A percentile compares a stretch with the other conserved stretches of the same genome.
phyloP scores from a whole-genome alignment of 768 basidiomycete species.

The Asterophora parasitica region DNA sequence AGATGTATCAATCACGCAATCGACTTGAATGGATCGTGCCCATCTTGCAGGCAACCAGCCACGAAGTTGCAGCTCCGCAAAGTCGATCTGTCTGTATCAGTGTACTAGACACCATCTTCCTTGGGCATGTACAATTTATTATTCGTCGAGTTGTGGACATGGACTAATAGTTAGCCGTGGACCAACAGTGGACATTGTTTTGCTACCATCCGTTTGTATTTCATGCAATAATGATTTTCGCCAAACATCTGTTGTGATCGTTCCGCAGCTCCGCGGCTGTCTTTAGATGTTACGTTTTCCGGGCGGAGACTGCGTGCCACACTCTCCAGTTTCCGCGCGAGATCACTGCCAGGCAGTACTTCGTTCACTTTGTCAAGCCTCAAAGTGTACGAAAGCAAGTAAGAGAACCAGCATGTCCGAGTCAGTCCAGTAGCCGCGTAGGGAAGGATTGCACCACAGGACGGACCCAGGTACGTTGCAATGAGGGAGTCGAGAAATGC shows the following conservation, averaged over 20 bases:
- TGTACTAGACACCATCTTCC: no score
- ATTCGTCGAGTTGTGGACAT: no score
- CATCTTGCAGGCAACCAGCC: constrained; percentile 8
- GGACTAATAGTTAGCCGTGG: no score
- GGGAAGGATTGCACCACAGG: not conserved
- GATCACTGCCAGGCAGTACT: constrained; percentile 5
- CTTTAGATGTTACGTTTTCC: no score
- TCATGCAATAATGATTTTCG: no score
- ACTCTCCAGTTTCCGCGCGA: constrained; percentile 6
- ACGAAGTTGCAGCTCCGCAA: constrained; percentile 5
- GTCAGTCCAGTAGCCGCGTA: no score
- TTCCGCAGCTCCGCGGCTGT: no score
- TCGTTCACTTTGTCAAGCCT: not conserved
- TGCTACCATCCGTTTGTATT: no score
- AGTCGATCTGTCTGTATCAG: no score
- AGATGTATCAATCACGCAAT: constrained; percentile 11
- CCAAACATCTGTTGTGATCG: no score
- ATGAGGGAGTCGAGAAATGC: not conserved
- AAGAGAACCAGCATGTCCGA: not conserved
- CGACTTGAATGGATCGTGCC: constrained; percentile 7
- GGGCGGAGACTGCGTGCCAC: constrained; percentile 8
- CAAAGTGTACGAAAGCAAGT: constrained; percentile 8
- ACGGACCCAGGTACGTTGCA: not conserved
- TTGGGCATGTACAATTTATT: no score
- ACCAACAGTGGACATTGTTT: no score